Base-by-base conservation (phyloP, 2,329 filamentous ascomycete species). In the Teratosphaeria zuluensis region DNA sequence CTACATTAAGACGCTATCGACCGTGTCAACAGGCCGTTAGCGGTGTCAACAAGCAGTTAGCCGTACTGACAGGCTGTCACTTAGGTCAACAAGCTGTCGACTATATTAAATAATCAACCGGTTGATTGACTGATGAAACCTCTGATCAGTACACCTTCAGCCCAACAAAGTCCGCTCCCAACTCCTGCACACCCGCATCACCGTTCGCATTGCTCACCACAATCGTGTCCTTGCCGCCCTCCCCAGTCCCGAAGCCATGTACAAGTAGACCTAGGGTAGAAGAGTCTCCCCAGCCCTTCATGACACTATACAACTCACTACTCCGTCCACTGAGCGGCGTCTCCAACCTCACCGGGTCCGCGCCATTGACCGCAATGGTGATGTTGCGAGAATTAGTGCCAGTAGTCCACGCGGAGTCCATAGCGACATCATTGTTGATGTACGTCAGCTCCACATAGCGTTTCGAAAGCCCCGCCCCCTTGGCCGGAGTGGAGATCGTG, bases 401-500 rank as follows among this genome's bases (percentile, higher is more conserved):
- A 61, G 66, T 74, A 0, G 63, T 73, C 70, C 78, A 81, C 0
- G 76, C 69, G 0, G 70, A 73, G 1, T 66, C 67, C 16, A 79
- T 73, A 0, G 75, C 73, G 11, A 80, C 71, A 8, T 81, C 79
- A 61, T 82, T 81, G 68, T 82, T 81, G 67, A 80, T 77, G 53
- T 76, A 81, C 63, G 80, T 77, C 12, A 81, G 66, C 0, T 76
- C 77, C 0, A 81, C 59, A 33, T 78, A 73, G 59, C 76, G 74
- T 0, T 69, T 61, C 1, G 12, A 31, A 9, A 48, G 2, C 16
- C 16, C 42, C 16, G 16, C 16, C 4, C 42, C n/a, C 8, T 19
- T 19, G 42, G 19, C 42, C 2, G 68, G 59, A 54, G 81, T 76
- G 0, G 66, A 69, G n/a, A 74, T 71, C 2, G 59, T 69, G 1